Base-by-base conservation (phyloP, 768 basidiomycete species). In the Chalciporus piperatus region DNA sequence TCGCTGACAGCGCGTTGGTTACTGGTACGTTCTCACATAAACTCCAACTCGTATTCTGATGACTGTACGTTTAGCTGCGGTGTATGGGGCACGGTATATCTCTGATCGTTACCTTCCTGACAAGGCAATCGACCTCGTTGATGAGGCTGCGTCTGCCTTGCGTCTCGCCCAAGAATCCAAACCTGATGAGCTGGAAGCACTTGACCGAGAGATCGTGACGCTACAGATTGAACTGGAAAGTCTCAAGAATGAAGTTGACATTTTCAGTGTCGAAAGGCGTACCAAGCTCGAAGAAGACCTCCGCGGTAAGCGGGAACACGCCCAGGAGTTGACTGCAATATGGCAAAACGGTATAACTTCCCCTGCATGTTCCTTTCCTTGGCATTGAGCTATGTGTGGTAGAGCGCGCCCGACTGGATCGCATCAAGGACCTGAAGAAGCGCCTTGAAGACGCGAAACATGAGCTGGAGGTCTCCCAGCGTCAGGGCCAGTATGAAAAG, bases 101-200 rank as follows among this genome's bases (percentile, higher is more conserved):
- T 85, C 91, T 0, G 89, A 92, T 65, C 79, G 92, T 4, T 94
- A 82, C 66, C 77, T 96, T 1, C 93, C 93, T 0, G 93, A 97
- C 70, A 95, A 95, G 65, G 88, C 90, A 10, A 90, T 92, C 39
- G 92, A 96, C 66, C 78, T 97, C 3, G 83, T 98, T 1, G 96
- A 98, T 68, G 96, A 98, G 69, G 94, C 94, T 3, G 89, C 91
- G 1, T 89, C 90, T 2, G 78, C 91, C 0, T 75, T 98, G 5
- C 83, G 92, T 0, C 81, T 97, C 4, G 89, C 92, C 0, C 93
- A 94, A 62, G 91, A 93, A 63, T 85, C 83, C 28, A 92, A 93
- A 62, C 93, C 93, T 0, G 87, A 92, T 48, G 85, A 85, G 49
- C 76, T 96, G 1, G 92, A 97, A 63, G 75, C 77, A 1, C 78